Evolutionary conservation across 305 asterid species (phyloP).

Genomic region (Rubia occidens): DNA sequence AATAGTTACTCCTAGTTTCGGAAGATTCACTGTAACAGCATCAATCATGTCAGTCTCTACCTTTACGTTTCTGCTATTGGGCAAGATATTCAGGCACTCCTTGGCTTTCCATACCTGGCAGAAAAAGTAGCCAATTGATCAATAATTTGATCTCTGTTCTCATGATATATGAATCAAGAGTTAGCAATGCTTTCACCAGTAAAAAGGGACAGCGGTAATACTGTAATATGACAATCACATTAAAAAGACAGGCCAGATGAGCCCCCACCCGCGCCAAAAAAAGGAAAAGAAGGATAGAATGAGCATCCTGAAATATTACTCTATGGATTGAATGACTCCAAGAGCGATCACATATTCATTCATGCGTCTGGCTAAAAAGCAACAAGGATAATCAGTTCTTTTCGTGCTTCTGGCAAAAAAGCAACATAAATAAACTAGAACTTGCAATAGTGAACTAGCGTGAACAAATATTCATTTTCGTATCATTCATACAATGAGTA

Average conservation of each 20-base stretch:
- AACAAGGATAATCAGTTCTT: background rate
- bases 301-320: background rate
- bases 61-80: conserved; percentile 78
- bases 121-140: conserved; percentile 24
- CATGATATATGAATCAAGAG: conserved; percentile 7
- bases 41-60: conserved; percentile 79
- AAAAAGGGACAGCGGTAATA: background rate
- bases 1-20: conserved; percentile 85
- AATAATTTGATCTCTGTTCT: conserved; percentile 13
- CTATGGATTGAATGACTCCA: background rate
- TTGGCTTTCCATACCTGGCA: conserved; percentile 95
- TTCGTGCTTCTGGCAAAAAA: background rate
- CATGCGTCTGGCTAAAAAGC: background rate
- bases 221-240: background rate
- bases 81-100: conserved; percentile 87
- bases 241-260: background rate
- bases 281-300: background rate
- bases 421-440: background rate
- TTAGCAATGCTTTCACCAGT: background rate
- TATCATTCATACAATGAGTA: background rate
- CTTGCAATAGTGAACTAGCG: background rate
- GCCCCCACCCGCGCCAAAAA: background rate
- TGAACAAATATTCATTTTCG: background rate
- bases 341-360: background rate
- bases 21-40: conserved; percentile 90